Evolutionary conservation across 768 basidiomycete genomes (phyloP), one percentile per base, ranked within the genome.

Genomic region (Sporobolomyces roseus): DNA sequence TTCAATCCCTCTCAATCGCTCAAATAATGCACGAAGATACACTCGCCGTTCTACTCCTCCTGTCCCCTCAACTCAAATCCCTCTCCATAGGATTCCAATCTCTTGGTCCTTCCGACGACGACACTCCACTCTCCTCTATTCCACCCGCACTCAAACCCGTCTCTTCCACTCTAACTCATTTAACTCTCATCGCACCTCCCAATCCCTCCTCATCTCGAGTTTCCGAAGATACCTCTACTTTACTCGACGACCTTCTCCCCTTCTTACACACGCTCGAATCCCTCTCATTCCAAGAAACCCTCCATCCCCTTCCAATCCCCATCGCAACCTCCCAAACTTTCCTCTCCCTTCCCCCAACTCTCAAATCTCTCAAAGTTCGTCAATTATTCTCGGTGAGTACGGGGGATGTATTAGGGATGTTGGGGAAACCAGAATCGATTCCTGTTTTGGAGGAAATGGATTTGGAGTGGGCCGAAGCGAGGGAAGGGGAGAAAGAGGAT

Each of bases 21-120:
- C 59, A 70, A 49, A 29, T 61, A 43, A 61, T 61, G 58, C 68
- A 70, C 48, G 68, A 65, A 45, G 68, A 70, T 33, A 70, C 68
- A 21, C 60, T 70, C 38, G 52, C 59, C 16, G 63, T 65, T 38
- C 60, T 70, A 19, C 36, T 65, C 10, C 60, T 70, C 12, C 41
- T 45, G 3, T 43, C 13, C 56, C 56, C 56, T 21, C 25, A 8
- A 2, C 46, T 59, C 56, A 8, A 14, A 2, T n/a, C 46, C 21
- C 36, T 70, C 7, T n/a, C 36, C 2, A 16, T 70, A 38, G 51
- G 52, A 4, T 65, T 61, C 59, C 59, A 65, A 36, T 65, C 59
- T 1, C 56, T 65, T 53, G 68, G 68, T 19, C 23, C 50, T 4
- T 60, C 62, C 7, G 68, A 70, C 38, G 53, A 65, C 49, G 68